Base-by-base conservation (phyloP, 495 filamentous ascomycete species). In the Staphylotrichum longicolle region DNA sequence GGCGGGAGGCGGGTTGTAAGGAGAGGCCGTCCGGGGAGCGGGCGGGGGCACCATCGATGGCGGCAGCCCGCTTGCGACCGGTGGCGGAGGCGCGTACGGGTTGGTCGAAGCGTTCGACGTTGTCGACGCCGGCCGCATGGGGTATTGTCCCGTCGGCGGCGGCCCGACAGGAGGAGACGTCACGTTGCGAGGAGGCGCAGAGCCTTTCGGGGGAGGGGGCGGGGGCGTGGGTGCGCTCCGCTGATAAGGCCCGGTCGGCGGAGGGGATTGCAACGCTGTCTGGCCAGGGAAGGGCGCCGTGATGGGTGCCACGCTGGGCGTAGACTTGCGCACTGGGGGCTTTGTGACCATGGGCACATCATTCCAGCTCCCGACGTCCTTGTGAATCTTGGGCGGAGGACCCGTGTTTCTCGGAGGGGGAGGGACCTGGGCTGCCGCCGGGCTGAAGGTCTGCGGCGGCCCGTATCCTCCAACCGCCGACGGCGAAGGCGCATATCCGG, bases 271-370 rank as follows among this genome's bases (percentile, higher is more conserved):
- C 35, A 77, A 50, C 10, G 64, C 58, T 20, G 72, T 61, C 63
- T 88, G 88, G 68, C 84, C 85, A 10, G 84, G 80, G 76, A 91
- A 92, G 12, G 89, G 85, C 35, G 87, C 81, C 49, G 77, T 82
- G 54, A 90, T 82, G 12, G 86, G 72, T 32, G 75, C 75, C 51
- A 82, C 72, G 44, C 82, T 84, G 35, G 92, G 91, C 10, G 92
- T 96, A 42, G 78, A 80, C 67, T 86, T 82, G 58, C 91, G 83
- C 10, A 82, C 77, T 33, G 88, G 84, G 45, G 87, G 78, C 70
- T 93, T 95, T 35, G 85, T 82, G 34, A 96, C 90, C 65, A 96
- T 85, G 1, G 94, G 94, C 58, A 93, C 86, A 74, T 99, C 94
- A 66, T 99, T 99, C 94, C 94, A 99, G 56, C 88, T 87, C 40